Percentiles rank a stretch among this genome's conserved stretches.
phyloP scores from a whole-genome alignment of 495 filamentous ascomycete species.

The Acidiella bohemica region DNA sequence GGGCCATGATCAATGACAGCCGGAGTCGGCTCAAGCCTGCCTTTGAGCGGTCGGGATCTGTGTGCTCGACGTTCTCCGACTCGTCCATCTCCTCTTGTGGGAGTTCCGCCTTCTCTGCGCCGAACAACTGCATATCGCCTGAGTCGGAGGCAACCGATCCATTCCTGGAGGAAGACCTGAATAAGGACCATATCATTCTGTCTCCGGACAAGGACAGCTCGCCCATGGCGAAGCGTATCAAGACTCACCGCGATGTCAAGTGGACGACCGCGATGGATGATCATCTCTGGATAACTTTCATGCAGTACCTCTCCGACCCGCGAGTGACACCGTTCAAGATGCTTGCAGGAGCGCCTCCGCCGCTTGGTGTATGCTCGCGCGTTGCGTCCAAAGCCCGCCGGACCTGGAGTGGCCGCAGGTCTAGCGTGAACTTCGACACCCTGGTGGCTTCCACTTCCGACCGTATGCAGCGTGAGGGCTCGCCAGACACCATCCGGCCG shows the following conservation, averaged over 20 bases:
- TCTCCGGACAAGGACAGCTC: slow-evolving; percentile 20
- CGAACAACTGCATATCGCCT: slow-evolving; percentile 47
- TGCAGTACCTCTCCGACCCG: slow-evolving; percentile 77
- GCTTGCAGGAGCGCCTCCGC: slow-evolving; percentile 72
- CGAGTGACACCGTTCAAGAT: slow-evolving; percentile 88
- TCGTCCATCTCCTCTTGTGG: slow-evolving; percentile 57
- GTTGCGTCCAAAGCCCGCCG: slow-evolving; percentile 74
- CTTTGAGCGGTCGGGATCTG: slow-evolving; percentile 42
- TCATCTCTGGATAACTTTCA: slow-evolving; percentile 85
- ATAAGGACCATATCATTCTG: slow-evolving; percentile 23
- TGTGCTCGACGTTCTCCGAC: slow-evolving; percentile 51
- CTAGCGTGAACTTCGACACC: slow-evolving; percentile 6
- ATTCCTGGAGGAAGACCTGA: slow-evolving; percentile 37
- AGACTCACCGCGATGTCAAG: slow-evolving; percentile 24
- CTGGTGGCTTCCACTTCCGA: slow-evolving; percentile 14
- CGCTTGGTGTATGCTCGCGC: slow-evolving; percentile 75
- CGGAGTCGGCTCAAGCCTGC: slow-evolving; percentile 10
- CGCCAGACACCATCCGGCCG: slow-evolving; percentile 31
- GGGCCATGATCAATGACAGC: slow-evolving; percentile 15
- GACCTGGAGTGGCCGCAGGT: slow-evolving; percentile 49
- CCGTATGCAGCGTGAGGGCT: slow-evolving; percentile 22
- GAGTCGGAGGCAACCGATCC: slow-evolving; percentile 49
- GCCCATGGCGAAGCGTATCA: slow-evolving; percentile 19
- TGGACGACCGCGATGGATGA: slow-evolving; percentile 89
- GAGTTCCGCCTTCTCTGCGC: slow-evolving; percentile 50